Evolutionary conservation across 139 green algal genomes (phyloP).

Genomic region (Chlamydomonas schloesseri): DNA sequence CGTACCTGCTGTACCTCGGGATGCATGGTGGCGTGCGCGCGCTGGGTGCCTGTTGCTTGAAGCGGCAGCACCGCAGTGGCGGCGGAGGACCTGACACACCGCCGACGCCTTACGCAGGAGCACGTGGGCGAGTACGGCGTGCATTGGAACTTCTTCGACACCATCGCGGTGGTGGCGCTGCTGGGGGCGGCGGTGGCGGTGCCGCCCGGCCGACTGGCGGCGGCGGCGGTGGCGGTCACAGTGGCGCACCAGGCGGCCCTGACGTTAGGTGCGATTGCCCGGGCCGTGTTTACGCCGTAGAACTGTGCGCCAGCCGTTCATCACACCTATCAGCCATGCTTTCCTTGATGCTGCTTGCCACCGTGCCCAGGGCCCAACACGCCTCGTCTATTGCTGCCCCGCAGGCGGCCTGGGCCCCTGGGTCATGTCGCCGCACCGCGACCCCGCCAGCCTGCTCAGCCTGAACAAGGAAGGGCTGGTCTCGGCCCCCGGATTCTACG

Average conservation of each 20-base stretch:
- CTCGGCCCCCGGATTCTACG: conserved; percentile 82
- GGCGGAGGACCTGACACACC: too few species aligned
- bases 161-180: conserved; percentile 79
- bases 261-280: neutral
- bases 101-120: conserved; percentile 61
- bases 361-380: too few species aligned
- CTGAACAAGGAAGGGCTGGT: conserved; percentile 91
- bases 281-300: too few species aligned
- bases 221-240: conserved; percentile 32
- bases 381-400: too few species aligned
- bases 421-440: conserved; percentile 57
- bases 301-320: too few species aligned
- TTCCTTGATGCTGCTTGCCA: too few species aligned
- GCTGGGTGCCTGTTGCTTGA: too few species aligned
- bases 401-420: conserved; percentile 53
- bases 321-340: too few species aligned
- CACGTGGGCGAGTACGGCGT: conserved; percentile 91
- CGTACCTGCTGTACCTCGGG: too few species aligned
- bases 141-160: conserved; percentile 99
- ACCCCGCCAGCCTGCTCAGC: conserved; percentile 40
- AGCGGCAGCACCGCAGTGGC: too few species aligned
- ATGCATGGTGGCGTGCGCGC: too few species aligned
- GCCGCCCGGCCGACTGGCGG: conserved; percentile 14
- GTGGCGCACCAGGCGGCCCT: conserved; percentile 66
- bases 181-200: conserved; percentile 47